phyloP scores from a whole-genome alignment of 176 grass and related monocot genomes.

The Thinopyrum elongatum region DNA sequence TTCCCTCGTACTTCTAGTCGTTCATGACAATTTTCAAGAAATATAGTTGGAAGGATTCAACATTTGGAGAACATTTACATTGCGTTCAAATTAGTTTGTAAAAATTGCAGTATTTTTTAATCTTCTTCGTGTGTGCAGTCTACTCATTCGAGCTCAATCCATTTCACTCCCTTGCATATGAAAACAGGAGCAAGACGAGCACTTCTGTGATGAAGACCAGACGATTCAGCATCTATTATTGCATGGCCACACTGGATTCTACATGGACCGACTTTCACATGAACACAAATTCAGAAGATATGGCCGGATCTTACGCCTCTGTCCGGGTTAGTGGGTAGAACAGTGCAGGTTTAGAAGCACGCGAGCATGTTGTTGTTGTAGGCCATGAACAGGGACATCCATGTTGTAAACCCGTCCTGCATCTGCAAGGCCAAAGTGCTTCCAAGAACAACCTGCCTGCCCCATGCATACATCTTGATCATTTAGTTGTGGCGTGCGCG shows the following conservation, averaged over 20 bases:
- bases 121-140: too few relatives aligned
- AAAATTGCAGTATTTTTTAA: too few relatives aligned
- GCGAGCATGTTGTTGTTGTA: not conserved
- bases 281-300: not conserved
- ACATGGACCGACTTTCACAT: not conserved
- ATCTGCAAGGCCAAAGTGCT: too few relatives aligned
- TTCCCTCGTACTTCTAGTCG: not conserved
- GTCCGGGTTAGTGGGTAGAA: not conserved
- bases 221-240: too few relatives aligned
- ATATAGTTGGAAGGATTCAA: too few relatives aligned
- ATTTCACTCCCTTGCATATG: too few relatives aligned
- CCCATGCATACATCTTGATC: not conserved
- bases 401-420: not conserved
- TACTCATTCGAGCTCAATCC: too few relatives aligned
- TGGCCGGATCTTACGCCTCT: not conserved
- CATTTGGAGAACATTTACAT: too few relatives aligned
- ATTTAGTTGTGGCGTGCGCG: not conserved
- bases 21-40: too few relatives aligned
- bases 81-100: too few relatives aligned
- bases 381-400: not conserved
- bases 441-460: not conserved
- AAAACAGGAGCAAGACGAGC: too few relatives aligned
- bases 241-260: not conserved
- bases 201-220: too few relatives aligned
- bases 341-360: not conserved